Percentiles rank a stretch among this genome's conserved stretches.
These are phyloP conservation scores for Isatis tinctoria DNA, from an alignment of 345 rosid species.

Conservation along the genomic window DNA sequence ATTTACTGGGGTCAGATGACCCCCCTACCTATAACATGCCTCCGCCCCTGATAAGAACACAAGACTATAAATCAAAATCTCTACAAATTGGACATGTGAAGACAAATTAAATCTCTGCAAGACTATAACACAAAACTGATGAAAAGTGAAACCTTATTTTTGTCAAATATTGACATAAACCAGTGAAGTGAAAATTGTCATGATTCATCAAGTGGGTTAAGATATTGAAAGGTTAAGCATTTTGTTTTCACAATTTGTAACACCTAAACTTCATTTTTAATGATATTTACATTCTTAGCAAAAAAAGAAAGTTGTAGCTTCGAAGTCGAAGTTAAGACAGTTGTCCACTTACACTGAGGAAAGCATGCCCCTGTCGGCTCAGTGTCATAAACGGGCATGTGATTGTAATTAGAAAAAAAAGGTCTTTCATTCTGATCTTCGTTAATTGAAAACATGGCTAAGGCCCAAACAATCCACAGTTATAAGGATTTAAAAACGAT, in stretches of 20 bases:
- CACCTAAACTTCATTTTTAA: no score
- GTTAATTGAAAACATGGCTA: not conserved
- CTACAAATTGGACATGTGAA: not conserved
- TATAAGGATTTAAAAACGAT: not conserved
- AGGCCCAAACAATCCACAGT: not conserved
- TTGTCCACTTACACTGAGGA: not conserved
- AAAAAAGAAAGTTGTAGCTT: no score
- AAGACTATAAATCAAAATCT: not conserved
- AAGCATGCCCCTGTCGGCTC: not conserved
- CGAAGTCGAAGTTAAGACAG: not conserved
- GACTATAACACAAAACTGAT: not conserved
- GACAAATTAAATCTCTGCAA: not conserved
- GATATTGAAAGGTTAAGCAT: not conserved
- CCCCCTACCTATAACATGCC: no score
- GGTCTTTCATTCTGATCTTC: not conserved
- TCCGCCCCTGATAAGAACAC: no score
- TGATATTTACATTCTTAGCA: no score
- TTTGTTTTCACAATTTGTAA: no score
- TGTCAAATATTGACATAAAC: not conserved
- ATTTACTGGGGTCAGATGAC: no score
- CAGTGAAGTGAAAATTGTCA: not conserved
- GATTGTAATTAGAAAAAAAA: not conserved
- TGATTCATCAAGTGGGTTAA: not conserved
- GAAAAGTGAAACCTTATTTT: not conserved
- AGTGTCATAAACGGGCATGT: not conserved